Conservation (phyloP, 2,329 filamentous ascomycete genomes). For the Fusarium veterinarium region DNA sequence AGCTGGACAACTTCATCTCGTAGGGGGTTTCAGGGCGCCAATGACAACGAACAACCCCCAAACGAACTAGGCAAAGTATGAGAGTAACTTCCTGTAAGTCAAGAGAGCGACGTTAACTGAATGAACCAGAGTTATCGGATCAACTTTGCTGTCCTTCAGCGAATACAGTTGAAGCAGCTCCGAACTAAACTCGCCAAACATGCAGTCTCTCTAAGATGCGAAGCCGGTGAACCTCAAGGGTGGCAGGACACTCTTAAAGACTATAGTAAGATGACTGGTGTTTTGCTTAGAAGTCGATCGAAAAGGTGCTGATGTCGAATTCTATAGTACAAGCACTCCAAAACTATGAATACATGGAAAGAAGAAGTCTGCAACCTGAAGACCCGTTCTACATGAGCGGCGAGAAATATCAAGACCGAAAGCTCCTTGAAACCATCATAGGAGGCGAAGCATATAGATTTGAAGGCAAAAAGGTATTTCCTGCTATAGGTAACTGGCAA, state of each 20-base stretch:
- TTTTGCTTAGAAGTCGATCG: neutral
- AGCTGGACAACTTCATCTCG: neutral
- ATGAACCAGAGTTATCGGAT: neutral
- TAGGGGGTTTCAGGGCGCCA: accelerated
- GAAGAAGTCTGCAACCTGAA: neutral
- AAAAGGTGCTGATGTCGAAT: neutral
- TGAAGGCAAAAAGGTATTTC: neutral
- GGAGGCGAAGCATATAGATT: neutral
- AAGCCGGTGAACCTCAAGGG: neutral
- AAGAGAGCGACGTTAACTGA: neutral
- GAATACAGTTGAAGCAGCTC: neutral
- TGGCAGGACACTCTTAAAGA: neutral
- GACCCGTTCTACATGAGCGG: neutral
- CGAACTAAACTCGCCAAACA: neutral
- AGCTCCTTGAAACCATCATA: neutral
- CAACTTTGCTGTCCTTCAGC: neutral
- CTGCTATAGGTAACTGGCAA: neutral
- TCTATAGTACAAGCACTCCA: neutral
- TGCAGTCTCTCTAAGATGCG: neutral
- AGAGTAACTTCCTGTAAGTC: accelerated
- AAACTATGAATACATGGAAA: conserved; percentile 1
- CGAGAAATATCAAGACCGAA: neutral
- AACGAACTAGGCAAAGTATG: neutral
- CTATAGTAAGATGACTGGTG: accelerated
- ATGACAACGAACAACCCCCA: no score